A percentile compares a stretch with the other conserved stretches of the same genome.
Conservation (phyloP, 2,329 filamentous ascomycete genomes). For the Ceratocystis colombiana region DNA sequence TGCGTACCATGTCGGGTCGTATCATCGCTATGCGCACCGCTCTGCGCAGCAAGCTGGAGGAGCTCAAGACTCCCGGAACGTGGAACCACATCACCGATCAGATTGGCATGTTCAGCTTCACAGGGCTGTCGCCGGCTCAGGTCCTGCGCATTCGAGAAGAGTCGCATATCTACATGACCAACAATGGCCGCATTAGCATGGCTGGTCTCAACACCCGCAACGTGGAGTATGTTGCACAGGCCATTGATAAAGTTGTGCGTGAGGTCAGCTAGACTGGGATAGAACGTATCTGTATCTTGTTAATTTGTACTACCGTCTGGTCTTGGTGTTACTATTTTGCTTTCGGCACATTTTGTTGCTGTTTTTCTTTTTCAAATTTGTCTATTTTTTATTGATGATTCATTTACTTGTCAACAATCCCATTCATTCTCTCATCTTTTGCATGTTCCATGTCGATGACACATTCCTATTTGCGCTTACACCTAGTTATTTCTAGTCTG, state of each 20-base stretch:
- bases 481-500: no score
- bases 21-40: constrained; percentile 85
- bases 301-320: constrained; percentile 5
- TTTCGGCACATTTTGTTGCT: background rate
- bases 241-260: constrained; percentile 73
- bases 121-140: constrained; percentile 63
- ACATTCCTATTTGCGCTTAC: no score
- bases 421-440: background rate
- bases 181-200: constrained; percentile 98
- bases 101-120: constrained; percentile 99
- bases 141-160: constrained; percentile 60
- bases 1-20: constrained; percentile 86
- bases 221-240: constrained; percentile 84
- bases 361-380: background rate
- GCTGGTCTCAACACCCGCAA: constrained; percentile 90
- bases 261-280: constrained; percentile 30
- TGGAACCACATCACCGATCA: constrained; percentile 98
- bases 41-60: constrained; percentile 70
- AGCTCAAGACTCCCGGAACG: constrained; percentile 71
- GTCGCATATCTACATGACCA: constrained; percentile 81
- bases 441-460: background rate
- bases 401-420: background rate
- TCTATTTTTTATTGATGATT: background rate
- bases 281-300: constrained; percentile 5
- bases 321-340: background rate